Evolutionary conservation across 2,329 filamentous ascomycete genomes (phyloP), one percentile per base, ranked within the genome.

Genomic region (Claviceps arundinis): DNA sequence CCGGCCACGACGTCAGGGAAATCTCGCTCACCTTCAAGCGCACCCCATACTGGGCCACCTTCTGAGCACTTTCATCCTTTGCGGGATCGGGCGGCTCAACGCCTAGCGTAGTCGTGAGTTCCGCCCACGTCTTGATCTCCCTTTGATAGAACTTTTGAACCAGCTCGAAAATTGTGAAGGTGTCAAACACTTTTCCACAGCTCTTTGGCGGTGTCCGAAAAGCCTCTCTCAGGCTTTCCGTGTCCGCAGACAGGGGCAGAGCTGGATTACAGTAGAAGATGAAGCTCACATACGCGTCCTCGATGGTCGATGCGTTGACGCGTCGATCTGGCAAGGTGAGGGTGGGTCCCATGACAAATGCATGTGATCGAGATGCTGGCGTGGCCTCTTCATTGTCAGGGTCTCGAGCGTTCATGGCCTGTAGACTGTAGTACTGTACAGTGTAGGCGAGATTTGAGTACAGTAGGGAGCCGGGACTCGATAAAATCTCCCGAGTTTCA

Each of bases 31-130:
- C 87, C 80, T 96, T 96, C 53, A 96, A 71, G 54, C 90, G 80
- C 47, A 96, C 90, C 44, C 88, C 89, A 72, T 95, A 96, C 65
- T 96, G 90, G 65, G 95, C 89, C 53, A 96, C 85, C 66, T 95
- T 95, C 64, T 96, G 91, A 1, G 86, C 83, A 65, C 89, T 95
- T 69, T 94, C 86, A 26, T 88, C 87, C 65, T 91, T 93, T 54
- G 85, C 81, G 24, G 82, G 74, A 54, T 88, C 85, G 2, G 89
- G 89, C 3, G 85, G 85, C 61, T 94, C 87, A 16, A 95, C 91
- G 9, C 91, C 90, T n/a, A 96, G 73, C 60, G 85, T 85, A 50
- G 90, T 78, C 0, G 88, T 90, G 58, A 96, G 65, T 64, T 95
- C 87, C 42, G 86, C 87, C 90, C 90, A 96, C 0, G 89, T 95